phyloP scores from a whole-genome alignment of 78 protist genomes.

The Guillardia theta region DNA sequence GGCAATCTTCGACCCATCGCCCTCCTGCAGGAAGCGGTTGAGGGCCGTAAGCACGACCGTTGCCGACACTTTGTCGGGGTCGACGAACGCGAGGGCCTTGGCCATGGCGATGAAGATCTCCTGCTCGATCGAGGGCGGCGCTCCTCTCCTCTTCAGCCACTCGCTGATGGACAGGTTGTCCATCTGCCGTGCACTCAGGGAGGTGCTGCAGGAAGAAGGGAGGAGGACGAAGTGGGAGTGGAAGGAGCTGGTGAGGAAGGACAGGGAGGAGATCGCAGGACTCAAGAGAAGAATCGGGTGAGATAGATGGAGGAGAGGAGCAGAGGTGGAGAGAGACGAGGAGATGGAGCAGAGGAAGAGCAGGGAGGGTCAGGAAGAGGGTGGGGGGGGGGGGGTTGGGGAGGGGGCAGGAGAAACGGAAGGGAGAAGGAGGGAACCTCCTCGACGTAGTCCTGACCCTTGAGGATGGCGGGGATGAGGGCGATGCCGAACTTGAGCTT shows the following conservation, averaged over 20 bases:
- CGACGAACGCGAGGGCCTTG: conserved; percentile 51
- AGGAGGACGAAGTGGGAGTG: background rate
- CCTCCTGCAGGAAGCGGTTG: background rate
- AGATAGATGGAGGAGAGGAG: background rate
- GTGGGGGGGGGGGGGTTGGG: background rate
- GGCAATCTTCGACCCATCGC: conserved; percentile 39
- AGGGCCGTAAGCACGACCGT: conserved; percentile 54
- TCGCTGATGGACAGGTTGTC: background rate
- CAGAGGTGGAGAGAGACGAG: background rate
- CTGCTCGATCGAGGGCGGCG: background rate
- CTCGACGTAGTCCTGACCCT: too few relatives aligned
- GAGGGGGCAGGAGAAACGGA: background rate
- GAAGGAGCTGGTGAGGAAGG: background rate
- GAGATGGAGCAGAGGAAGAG: background rate
- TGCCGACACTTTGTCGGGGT: conserved; percentile 40
- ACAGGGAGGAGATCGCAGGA: background rate
- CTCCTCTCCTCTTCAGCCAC: background rate
- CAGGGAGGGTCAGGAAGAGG: background rate
- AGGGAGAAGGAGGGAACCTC: background rate
- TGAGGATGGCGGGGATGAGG: background rate
- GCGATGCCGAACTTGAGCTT: background rate
- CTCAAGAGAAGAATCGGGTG: background rate
- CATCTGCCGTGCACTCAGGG: background rate
- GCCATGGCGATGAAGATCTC: conserved; percentile 55
- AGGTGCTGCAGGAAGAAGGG: background rate